Percentiles rank a stretch among this genome's conserved stretches.
phyloP scores from a whole-genome alignment of 2,329 filamentous ascomycete species.

The Gremmenia infestans region DNA sequence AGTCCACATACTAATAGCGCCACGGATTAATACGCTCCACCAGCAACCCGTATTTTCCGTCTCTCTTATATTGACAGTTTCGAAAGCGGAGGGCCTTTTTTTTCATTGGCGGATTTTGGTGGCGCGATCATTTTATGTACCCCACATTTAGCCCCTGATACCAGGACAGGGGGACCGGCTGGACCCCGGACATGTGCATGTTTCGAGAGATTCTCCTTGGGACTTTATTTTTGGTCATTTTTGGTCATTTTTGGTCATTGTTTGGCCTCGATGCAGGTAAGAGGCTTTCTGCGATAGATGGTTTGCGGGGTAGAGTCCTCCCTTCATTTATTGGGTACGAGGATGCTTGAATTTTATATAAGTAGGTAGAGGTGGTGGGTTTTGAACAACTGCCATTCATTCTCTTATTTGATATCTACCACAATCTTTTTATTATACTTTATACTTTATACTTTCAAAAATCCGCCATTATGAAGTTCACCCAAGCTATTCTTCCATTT shows the following conservation, averaged over 20 bases:
- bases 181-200: not conserved
- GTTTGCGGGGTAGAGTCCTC: not conserved
- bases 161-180: not conserved
- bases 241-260: not conserved
- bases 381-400: not conserved
- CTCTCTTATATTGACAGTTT: not conserved
- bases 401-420: not conserved
- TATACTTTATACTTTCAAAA: slow-evolving; percentile 17
- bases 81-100: not conserved
- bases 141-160: not conserved
- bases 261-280: not conserved
- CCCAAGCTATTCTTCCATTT: slow-evolving; percentile 5
- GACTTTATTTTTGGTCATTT: not conserved
- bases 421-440: not conserved
- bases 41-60: not conserved
- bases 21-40: not conserved
- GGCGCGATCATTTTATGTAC: not conserved
- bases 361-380: not conserved
- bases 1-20: not conserved
- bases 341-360: not conserved
- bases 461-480: slow-evolving; percentile 11
- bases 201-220: too few relatives aligned
- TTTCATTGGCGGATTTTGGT: not conserved
- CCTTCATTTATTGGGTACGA: not conserved
- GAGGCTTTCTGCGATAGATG: not conserved